A percentile compares a stretch with the other conserved stretches of the same genome.
These are phyloP conservation scores for Fragaria ananassa DNA, from an alignment of 306 rosid genomes.

Conservation along the genomic window DNA sequence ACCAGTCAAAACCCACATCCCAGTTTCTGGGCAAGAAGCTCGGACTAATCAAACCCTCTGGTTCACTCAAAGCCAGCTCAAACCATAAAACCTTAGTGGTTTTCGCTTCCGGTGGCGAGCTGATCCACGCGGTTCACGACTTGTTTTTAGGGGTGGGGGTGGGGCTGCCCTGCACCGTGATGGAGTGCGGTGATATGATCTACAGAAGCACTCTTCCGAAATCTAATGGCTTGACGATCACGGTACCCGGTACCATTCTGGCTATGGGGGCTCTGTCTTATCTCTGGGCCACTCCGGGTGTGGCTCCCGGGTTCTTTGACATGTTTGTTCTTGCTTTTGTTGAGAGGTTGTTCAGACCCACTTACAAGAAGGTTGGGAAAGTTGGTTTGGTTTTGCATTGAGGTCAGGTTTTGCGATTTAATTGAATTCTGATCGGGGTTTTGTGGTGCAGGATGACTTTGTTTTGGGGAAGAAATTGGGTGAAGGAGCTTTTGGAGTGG, in stretches of 20 bases:
- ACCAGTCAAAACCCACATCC: constrained; percentile 43
- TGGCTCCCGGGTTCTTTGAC: constrained; percentile 95
- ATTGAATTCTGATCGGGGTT: neutral
- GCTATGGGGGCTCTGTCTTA: constrained; percentile 79
- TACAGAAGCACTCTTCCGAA: constrained; percentile 91
- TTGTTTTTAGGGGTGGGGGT: constrained; percentile 84
- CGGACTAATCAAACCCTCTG: constrained; percentile 32
- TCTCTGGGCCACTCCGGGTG: constrained; percentile 96
- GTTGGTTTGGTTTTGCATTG: neutral
- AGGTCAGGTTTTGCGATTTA: neutral
- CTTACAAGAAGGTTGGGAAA: constrained; percentile 59
- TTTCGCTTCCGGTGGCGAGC: constrained; percentile 44
- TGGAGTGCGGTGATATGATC: constrained; percentile 94
- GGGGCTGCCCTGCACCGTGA: constrained; percentile 86
- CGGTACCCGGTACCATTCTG: constrained; percentile 66
- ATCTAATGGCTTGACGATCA: constrained; percentile 60
- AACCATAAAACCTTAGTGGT: constrained; percentile 30
- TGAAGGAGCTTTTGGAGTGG: constrained; percentile 94
- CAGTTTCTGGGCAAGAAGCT: constrained; percentile 59
- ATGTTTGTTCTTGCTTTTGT: constrained; percentile 95
- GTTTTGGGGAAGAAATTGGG: constrained; percentile 89
- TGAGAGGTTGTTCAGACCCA: constrained; percentile 74
- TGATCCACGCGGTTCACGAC: constrained; percentile 49
- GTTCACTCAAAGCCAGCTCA: constrained; percentile 27
- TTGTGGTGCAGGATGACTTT: constrained; percentile 72